phyloP scores from a whole-genome alignment of 345 rosid genomes.

The Populus davidiana region DNA sequence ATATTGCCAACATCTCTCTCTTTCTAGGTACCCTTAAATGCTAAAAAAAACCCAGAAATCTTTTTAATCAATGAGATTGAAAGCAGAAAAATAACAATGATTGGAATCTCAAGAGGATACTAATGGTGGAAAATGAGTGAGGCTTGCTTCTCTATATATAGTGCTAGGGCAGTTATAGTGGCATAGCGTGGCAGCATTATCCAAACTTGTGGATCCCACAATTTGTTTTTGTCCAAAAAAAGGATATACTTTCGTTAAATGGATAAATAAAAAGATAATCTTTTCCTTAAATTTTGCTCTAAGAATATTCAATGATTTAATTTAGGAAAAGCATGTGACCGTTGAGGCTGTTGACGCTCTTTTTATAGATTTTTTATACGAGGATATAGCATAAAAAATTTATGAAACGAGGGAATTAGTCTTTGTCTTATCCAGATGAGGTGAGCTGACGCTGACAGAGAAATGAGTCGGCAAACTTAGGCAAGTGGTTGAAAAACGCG shows the following conservation, averaged over 20 bases:
- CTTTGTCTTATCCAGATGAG: constrained; percentile 23
- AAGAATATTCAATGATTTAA: not conserved
- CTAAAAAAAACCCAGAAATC: not conserved
- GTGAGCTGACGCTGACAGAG: not conserved
- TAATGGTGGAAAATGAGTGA: not conserved
- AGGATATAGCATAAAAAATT: not conserved
- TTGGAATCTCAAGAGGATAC: not conserved
- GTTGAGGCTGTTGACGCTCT: not conserved
- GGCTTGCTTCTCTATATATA: not conserved
- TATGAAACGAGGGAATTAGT: not conserved
- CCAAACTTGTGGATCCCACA: constrained; percentile 19
- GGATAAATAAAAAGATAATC: not conserved
- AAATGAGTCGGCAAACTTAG: not conserved
- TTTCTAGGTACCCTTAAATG: not conserved
- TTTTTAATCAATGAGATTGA: not conserved
- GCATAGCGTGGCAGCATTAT: constrained; percentile 36
- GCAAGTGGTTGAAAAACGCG: not conserved
- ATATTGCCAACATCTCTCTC: constrained; percentile 80
- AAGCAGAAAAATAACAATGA: not conserved
- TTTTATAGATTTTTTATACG: not conserved
- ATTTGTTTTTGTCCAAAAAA: too few relatives aligned
- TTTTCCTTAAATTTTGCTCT: not conserved
- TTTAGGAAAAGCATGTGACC: not conserved
- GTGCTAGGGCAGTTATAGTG: not conserved
- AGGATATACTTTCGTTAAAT: not conserved